phyloP scores from a whole-genome alignment of 331 rosid genomes.

The Acacia concinna region DNA sequence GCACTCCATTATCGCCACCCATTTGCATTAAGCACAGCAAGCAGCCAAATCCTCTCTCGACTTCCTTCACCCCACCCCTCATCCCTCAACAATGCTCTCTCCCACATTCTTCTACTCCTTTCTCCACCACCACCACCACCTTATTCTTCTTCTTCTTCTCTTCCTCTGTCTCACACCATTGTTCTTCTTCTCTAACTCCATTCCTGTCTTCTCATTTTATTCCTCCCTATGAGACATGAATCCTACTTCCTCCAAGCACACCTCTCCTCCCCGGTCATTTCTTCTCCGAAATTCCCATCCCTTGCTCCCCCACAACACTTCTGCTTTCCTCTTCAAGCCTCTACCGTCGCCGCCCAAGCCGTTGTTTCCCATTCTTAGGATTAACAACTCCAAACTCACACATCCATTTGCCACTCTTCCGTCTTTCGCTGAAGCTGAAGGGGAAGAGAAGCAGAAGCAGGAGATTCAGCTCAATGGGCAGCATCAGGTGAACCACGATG shows the following conservation, averaged over 20 bases:
- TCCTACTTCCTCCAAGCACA: constrained; percentile 54
- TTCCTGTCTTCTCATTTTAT: constrained; percentile 1
- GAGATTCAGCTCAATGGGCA: constrained; percentile 29
- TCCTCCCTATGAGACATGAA: constrained; percentile 50
- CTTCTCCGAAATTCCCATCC: constrained; percentile 40
- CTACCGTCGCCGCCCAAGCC: not conserved
- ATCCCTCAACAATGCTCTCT: constrained; percentile 36
- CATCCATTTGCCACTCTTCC: constrained; percentile 73
- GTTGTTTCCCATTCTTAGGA: constrained; percentile 33
- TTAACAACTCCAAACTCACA: constrained; percentile 36
- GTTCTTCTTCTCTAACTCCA: constrained; percentile 47
- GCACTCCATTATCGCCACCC: constrained; percentile 52
- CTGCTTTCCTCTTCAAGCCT: constrained; percentile 29
- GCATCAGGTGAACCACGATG: constrained; percentile 4
- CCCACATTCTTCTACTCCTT: constrained; percentile 33
- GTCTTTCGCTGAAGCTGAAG: constrained; percentile 79
- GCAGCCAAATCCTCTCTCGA: constrained; percentile 47
- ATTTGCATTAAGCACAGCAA: constrained; percentile 33
- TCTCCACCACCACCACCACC: constrained; percentile 32
- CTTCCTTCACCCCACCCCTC: not conserved
- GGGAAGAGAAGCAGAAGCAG: constrained; percentile 41
- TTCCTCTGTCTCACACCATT: constrained; percentile 1
- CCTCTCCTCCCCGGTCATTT: constrained; percentile 27
- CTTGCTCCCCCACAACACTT: constrained; percentile 25
- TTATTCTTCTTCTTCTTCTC: constrained; percentile 31